Percentiles rank a stretch among this genome's conserved stretches.
These are phyloP conservation scores for Trichoderma aggressivum DNA, from an alignment of 2,329 filamentous ascomycete species.

Conservation along the genomic window DNA sequence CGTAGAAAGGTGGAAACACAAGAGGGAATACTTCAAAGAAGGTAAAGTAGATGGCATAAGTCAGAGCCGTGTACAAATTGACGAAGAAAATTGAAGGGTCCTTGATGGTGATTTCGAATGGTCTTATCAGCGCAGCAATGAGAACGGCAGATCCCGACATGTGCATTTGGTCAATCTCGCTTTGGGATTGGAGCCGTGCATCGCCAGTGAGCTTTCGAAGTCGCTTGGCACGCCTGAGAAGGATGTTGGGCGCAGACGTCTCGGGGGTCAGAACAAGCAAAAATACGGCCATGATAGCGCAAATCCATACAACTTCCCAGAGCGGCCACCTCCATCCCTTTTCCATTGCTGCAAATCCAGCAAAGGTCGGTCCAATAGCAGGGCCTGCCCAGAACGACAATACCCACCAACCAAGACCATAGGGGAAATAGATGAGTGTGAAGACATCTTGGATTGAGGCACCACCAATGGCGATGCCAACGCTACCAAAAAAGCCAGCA, in stretches of 20 bases:
- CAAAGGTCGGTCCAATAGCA: conserved; percentile 9
- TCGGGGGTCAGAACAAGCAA: conserved; percentile 58
- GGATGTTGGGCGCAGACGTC: conserved; percentile 52
- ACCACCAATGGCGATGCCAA: conserved; percentile 58
- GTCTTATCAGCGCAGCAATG: conserved; percentile 26
- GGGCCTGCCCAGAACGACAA: conserved; percentile 34
- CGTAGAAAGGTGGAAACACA: neutral
- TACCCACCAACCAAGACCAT: conserved; percentile 57
- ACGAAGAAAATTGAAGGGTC: conserved; percentile 34
- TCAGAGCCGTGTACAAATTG: conserved; percentile 41
- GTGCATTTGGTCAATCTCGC: conserved; percentile 25
- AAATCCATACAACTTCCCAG: conserved; percentile 56
- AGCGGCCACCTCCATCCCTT: conserved; percentile 55
- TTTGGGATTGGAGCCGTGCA: conserved; percentile 20
- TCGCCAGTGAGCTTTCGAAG: conserved; percentile 38
- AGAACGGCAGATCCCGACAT: conserved; percentile 22
- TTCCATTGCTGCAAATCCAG: conserved; percentile 45
- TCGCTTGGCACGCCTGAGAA: conserved; percentile 53
- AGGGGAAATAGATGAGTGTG: conserved; percentile 51
- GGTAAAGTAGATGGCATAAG: conserved; percentile 35
- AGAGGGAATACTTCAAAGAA: conserved; percentile 7
- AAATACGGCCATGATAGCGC: conserved; percentile 48
- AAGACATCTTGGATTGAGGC: conserved; percentile 52
- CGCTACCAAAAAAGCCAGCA: conserved; percentile 63
- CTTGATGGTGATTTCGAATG: conserved; percentile 33